Evolutionary conservation across 1,139 yeast genomes (phyloP).

Genomic region (Suzukiozyma palmioleophila): DNA sequence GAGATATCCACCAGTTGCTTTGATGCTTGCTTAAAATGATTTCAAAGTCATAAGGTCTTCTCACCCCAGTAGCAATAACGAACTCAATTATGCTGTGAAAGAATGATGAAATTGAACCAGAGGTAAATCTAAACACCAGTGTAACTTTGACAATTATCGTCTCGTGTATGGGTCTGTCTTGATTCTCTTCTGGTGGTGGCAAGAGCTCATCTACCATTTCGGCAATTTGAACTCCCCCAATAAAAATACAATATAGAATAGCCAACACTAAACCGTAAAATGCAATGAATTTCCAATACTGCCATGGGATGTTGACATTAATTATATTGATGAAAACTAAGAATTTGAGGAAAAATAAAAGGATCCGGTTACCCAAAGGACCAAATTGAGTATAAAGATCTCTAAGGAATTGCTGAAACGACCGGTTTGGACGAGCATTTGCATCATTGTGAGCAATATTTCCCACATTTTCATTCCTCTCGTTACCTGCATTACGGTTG

Average conservation of each 20-base stretch:
- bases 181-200: constrained; percentile 1
- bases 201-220: constrained; percentile 9
- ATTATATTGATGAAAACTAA: constrained; percentile 4
- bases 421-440: not conserved
- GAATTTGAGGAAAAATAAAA: constrained; percentile 6
- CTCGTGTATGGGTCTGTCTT: constrained; percentile 4
- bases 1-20: constrained; percentile 9
- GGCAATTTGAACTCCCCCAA: constrained; percentile 14
- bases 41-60: constrained; percentile 23
- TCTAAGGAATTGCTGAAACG: constrained; percentile 1
- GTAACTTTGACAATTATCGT: not conserved
- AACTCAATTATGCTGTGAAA: constrained; percentile 9
- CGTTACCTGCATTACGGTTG: not conserved
- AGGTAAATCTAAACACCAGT: constrained; percentile 6
- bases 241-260: constrained; percentile 10
- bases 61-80: constrained; percentile 15
- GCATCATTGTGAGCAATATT: not conserved
- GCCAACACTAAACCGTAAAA: constrained; percentile 1
- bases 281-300: constrained; percentile 2
- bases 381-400: constrained; percentile 5
- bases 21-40: constrained; percentile 12
- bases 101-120: constrained; percentile 6
- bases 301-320: constrained; percentile 2
- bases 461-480: not conserved
- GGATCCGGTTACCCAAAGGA: constrained; percentile 8